These are phyloP conservation scores for Suillus weaverae DNA, from an alignment of 768 basidiomycete species.

Conservation along the genomic window DNA sequence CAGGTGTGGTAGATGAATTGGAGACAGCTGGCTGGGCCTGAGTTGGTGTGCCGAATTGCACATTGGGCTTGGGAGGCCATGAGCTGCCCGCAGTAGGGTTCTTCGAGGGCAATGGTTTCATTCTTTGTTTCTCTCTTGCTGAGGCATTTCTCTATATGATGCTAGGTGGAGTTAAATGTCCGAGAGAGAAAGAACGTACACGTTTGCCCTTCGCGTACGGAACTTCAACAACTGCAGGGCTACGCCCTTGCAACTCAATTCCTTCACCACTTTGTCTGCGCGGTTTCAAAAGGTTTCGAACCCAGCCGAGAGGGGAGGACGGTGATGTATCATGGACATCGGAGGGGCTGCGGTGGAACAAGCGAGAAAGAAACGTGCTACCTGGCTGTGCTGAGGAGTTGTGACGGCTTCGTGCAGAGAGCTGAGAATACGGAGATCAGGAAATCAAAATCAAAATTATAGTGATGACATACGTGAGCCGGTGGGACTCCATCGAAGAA, in stretches of 20 bases:
- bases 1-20: neutral
- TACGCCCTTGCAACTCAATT: neutral
- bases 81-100: neutral
- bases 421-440: neutral
- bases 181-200: too few relatives aligned
- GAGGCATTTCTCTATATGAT: too few relatives aligned
- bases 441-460: neutral
- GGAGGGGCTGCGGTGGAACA: neutral
- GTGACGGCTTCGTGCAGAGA: neutral
- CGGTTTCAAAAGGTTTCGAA: neutral
- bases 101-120: too few relatives aligned
- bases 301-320: neutral
- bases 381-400: neutral
- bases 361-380: neutral
- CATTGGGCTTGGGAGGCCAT: neutral
- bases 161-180: too few relatives aligned
- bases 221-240: neutral
- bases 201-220: neutral
- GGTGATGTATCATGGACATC: neutral
- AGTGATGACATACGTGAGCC: neutral
- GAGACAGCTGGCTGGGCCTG: neutral
- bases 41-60: neutral
- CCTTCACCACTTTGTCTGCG: neutral
- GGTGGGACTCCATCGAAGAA: neutral
- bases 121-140: neutral